A percentile compares a stretch with the other conserved stretches of the same genome.
Evolutionary conservation across 2,329 filamentous ascomycete genomes (phyloP).

Genomic region (Torrubiella hemipterigena): DNA sequence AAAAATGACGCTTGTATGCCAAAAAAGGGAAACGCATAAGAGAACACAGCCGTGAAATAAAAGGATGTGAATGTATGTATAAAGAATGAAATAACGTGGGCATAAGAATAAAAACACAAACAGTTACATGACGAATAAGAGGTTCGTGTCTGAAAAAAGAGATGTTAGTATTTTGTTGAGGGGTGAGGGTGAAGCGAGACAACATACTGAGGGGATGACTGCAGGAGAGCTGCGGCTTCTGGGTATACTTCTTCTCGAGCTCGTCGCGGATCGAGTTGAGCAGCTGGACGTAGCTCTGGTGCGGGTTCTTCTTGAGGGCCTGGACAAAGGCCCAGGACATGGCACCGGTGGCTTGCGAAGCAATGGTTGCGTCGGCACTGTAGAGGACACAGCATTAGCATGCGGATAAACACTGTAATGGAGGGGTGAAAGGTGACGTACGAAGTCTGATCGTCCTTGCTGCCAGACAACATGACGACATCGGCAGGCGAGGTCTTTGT

Average conservation of each 20-base stretch:
- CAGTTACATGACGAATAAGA: conserved; percentile 49
- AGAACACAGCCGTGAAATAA: conserved; percentile 4
- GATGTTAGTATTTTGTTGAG: conserved; percentile 8
- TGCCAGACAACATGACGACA: conserved; percentile 95
- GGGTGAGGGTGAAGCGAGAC: conserved; percentile 5
- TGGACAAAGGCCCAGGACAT: conserved; percentile 98
- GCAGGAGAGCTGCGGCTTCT: conserved; percentile 94
- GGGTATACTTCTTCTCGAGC: conserved; percentile 72
- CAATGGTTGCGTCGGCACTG: conserved; percentile 87
- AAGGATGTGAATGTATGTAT: conserved; percentile 1
- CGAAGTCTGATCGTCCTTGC: conserved; percentile 93
- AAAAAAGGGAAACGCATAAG: not conserved
- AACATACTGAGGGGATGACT: conserved; percentile 86
- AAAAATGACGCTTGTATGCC: not conserved
- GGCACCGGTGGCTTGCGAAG: conserved; percentile 81
- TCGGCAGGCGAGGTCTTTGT: conserved; percentile 94
- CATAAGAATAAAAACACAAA: conserved; percentile 7
- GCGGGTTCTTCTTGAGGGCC: conserved; percentile 88
- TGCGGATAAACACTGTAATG: conserved; percentile 11
- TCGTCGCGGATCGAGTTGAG: conserved; percentile 95
- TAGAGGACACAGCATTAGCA: conserved; percentile 4
- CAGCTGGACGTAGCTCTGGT: conserved; percentile 95
- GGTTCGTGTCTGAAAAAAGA: conserved; percentile 40
- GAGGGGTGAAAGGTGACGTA: conserved; percentile 31
- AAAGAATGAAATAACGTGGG: conserved; percentile 4